Evolutionary conservation across 805 yeast genomes (phyloP), one percentile per base, ranked within the genome.

Genomic region (Kluyveromyces dobzhanskii): DNA sequence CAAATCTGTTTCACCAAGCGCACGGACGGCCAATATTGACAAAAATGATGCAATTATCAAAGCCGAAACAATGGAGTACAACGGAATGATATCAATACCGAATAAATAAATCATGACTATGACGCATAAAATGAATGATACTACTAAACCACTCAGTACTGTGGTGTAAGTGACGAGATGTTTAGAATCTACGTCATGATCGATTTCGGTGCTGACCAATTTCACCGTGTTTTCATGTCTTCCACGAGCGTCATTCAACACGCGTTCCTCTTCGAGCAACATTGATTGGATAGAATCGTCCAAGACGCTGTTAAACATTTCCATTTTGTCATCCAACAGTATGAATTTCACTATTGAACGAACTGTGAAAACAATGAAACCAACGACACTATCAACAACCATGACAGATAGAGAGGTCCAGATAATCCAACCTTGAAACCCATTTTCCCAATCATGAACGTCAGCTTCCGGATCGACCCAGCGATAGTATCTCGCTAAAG

Each of bases 401-500:
- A 90, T 90, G 36, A 88, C 86, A 17, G 96, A 80, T 48, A 90
- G 70, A 56, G 94, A 79, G 39, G 87, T 69, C 98, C 98, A 90
- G 57, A 90, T 67, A 40, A 92, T 85, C 98, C 98, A 90, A 5
- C 97, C 98, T 55, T 90, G 96, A 1, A 88, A 84, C 3, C 97
- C 97, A 18, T 75, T 71, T 50, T 84, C 80, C 97, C 97, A 92
- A 61, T 87, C 95, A 32, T 56, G 51, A 18, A 54, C 57, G 54
- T 83, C 92, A 2, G 85, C 76, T 3, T 78, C 80, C 0, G 95
- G 95, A 0, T 87, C 79, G 0, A 95, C 94, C 97, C 97, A 92
- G 3, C 78, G 82, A 44, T 64, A 57, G 39, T 65, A 46, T 42
- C 80, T 71, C 1, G 94, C 78, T 42, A 85, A 42, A 3, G 97